Percentiles rank a stretch among this genome's conserved stretches.
These are phyloP conservation scores for Raphanus sativus DNA, from an alignment of 345 rosid genomes.

Conservation along the genomic window DNA sequence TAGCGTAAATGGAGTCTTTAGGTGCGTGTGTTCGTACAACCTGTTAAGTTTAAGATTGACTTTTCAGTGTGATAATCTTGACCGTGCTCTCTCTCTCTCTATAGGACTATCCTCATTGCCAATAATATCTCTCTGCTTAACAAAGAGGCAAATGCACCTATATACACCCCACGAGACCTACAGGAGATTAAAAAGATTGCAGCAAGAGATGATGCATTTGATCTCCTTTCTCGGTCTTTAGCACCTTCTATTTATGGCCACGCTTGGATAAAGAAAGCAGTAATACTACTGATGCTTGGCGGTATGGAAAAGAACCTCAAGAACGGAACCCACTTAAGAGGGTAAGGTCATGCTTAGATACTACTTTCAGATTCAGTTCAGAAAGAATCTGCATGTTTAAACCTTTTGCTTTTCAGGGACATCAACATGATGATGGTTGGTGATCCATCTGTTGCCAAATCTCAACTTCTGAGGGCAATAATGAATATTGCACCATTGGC, in stretches of 20 bases:
- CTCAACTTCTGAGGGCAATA: constrained; percentile 95
- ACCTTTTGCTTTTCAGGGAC: constrained; percentile 55
- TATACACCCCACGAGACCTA: constrained; percentile 72
- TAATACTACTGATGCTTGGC: constrained; percentile 84
- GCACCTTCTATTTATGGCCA: constrained; percentile 98
- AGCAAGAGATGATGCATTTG: constrained; percentile 82
- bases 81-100: constrained; percentile 23
- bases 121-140: constrained; percentile 87
- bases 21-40: constrained; percentile 43
- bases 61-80: constrained; percentile 13
- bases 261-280: constrained; percentile 98
- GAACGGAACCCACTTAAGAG: constrained; percentile 96
- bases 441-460: constrained; percentile 99
- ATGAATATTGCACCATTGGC: constrained; percentile 99
- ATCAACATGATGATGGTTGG: constrained; percentile 99
- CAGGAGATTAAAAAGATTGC: constrained; percentile 87
- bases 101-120: constrained; percentile 90
- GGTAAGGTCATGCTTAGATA: constrained; percentile 45
- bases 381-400: not conserved
- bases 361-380: not conserved
- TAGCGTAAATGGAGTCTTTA: constrained; percentile 94
- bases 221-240: constrained; percentile 82
- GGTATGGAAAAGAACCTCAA: constrained; percentile 93
- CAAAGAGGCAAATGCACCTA: constrained; percentile 96
- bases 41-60: not conserved